These are phyloP conservation scores for Neurospora sp. DNA, from an alignment of 2,329 filamentous ascomycete genomes.

Conservation along the genomic window DNA sequence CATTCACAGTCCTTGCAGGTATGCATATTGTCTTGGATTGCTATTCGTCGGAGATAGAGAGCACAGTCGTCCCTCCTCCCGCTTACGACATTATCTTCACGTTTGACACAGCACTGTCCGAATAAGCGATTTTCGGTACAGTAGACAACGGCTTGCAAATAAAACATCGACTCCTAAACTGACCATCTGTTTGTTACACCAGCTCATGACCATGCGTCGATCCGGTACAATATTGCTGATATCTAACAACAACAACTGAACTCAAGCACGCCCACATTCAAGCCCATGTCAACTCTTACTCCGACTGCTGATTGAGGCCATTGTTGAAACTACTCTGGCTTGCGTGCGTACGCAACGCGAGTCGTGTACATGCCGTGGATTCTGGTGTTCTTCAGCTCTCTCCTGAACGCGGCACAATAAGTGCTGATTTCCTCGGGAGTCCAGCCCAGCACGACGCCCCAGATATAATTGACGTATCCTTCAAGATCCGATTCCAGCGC, in stretches of 20 bases:
- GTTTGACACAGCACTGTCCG: not conserved
- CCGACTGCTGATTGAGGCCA: not conserved
- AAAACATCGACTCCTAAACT: not conserved
- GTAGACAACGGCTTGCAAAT: not conserved
- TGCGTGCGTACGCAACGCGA: not conserved
- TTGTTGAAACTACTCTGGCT: not conserved
- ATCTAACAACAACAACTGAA: not conserved
- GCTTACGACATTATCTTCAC: not conserved
- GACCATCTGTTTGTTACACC: not conserved
- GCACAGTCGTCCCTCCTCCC: not conserved
- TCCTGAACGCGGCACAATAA: not conserved
- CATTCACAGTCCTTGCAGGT: not conserved
- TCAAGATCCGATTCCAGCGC: conserved; percentile 8
- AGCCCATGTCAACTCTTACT: not conserved
- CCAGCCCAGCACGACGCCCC: conserved; percentile 13
- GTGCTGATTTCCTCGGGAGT: conserved; percentile 3
- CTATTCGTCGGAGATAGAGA: not conserved
- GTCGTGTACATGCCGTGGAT: not conserved
- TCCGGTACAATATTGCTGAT: not conserved
- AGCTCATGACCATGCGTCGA: not conserved
- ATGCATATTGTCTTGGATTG: not conserved
- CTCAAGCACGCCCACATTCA: not conserved
- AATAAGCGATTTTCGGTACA: not conserved
- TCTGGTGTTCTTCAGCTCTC: not conserved
- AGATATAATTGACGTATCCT: conserved; percentile 16